A percentile compares a stretch with the other conserved stretches of the same genome.
Evolutionary conservation across 169 alveolate species (phyloP).

Genomic region (Cryptosporidium tyzzeri): DNA sequence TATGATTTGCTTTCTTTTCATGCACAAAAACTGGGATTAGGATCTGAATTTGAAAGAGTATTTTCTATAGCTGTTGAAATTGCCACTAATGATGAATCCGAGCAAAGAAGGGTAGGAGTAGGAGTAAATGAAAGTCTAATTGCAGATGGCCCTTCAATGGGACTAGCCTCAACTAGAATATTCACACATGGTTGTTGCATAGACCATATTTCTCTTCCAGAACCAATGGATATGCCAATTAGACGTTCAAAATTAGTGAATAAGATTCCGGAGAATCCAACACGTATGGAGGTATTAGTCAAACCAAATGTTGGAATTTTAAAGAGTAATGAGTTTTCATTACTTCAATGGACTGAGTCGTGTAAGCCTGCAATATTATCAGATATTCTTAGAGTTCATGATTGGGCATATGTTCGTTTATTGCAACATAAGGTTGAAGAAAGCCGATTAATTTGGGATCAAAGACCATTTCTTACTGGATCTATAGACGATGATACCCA

Average conservation of each 20-base stretch:
- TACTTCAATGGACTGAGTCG: conserved; percentile 82
- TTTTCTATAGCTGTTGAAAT: conserved; percentile 59
- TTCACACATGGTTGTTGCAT: conserved; percentile 79
- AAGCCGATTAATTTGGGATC: conserved; percentile 80
- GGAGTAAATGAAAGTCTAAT: background rate
- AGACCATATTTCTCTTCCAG: conserved; percentile 90
- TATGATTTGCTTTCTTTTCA: conserved; percentile 71
- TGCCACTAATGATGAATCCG: conserved; percentile 33
- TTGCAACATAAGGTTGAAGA: conserved; percentile 78
- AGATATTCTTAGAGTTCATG: conserved; percentile 96
- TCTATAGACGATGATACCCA: conserved; percentile 91
- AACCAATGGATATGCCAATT: conserved; percentile 90
- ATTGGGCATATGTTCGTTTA: conserved; percentile 90
- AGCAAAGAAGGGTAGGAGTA: background rate
- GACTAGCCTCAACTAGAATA: conserved; percentile 63
- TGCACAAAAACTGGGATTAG: conserved; percentile 71
- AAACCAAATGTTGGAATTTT: conserved; percentile 87
- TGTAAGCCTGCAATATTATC: conserved; percentile 89
- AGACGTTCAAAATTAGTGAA: conserved; percentile 84
- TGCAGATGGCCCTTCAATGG: conserved; percentile 61
- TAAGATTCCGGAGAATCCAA: conserved; percentile 91
- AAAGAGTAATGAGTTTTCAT: conserved; percentile 83
- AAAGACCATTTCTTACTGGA: conserved; percentile 81
- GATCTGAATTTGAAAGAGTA: conserved; percentile 43
- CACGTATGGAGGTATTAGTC: conserved; percentile 89